These are phyloP conservation scores for Geotrichum aggregatum DNA, from an alignment of 1,139 yeast genomes.

Conservation along the genomic window DNA sequence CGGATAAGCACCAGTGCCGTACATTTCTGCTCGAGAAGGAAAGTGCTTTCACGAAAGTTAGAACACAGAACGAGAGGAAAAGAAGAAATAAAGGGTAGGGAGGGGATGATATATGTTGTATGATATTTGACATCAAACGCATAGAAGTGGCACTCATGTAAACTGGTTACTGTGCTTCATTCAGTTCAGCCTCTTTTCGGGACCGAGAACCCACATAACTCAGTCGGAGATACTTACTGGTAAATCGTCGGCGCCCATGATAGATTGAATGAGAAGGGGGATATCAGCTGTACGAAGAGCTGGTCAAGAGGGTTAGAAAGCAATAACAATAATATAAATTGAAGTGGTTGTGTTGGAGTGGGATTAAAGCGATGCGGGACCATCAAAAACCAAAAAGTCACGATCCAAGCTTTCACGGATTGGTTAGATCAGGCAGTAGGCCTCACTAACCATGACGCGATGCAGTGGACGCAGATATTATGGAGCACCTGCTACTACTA, in stretches of 20 bases:
- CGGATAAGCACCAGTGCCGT: slow-evolving; percentile 8
- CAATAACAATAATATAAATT: background rate
- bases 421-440: too few relatives aligned
- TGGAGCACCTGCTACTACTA: too few relatives aligned
- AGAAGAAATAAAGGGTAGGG: background rate
- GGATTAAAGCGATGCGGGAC: background rate
- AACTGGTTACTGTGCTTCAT: slow-evolving; percentile 1
- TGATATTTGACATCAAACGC: too few relatives aligned
- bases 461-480: too few relatives aligned
- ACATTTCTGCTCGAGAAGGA: slow-evolving; percentile 12
- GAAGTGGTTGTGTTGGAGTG: slow-evolving; percentile 2
- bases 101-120: background rate
- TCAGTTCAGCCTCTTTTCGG: slow-evolving; percentile 9
- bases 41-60: slow-evolving; percentile 1
- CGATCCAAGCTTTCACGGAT: too few relatives aligned
- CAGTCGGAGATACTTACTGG: slow-evolving; percentile 24
- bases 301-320: background rate
- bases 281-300: background rate
- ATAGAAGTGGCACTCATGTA: background rate
- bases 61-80: background rate
- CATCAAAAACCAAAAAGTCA: too few relatives aligned
- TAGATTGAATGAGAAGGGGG: background rate
- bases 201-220: slow-evolving; percentile 1
- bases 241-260: slow-evolving; percentile 26
- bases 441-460: too few relatives aligned